Percentiles rank a stretch among this genome's conserved stretches.
phyloP scores from a whole-genome alignment of 2,329 filamentous ascomycete species.

The Podosphaera aphanis region DNA sequence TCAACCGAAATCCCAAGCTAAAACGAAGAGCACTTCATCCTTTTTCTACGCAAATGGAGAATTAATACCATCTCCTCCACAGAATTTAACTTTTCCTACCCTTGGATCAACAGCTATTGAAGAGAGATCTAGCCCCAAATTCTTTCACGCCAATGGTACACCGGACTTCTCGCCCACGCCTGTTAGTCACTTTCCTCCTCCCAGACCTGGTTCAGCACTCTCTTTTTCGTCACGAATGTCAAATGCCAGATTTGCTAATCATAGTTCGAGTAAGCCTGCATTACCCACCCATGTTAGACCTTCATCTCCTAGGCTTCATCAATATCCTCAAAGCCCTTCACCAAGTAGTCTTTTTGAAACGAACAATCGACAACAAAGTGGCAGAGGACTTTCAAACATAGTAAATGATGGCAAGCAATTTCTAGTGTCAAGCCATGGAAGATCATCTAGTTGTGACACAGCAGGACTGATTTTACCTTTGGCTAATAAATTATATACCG shows the following conservation, averaged over 20 bases:
- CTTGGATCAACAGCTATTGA: constrained; percentile 12
- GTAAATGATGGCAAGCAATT: neutral
- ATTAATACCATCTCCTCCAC: constrained; percentile 16
- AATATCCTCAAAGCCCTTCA: constrained; percentile 10
- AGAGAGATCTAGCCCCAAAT: constrained; percentile 27
- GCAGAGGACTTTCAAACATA: neutral
- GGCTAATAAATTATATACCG: constrained; percentile 8
- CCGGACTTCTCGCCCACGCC: constrained; percentile 23
- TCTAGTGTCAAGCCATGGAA: constrained; percentile 7
- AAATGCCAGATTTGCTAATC: constrained; percentile 18
- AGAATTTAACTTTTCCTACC: constrained; percentile 9
- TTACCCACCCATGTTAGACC: constrained; percentile 20
- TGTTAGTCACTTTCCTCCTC: constrained; percentile 17
- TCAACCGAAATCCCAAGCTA: constrained; percentile 8
- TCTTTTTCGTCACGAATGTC: constrained; percentile 23
- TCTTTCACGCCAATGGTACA: constrained; percentile 51
- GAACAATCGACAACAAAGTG: neutral
- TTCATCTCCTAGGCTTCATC: constrained; percentile 26
- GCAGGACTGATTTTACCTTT: constrained; percentile 6
- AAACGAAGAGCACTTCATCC: constrained; percentile 15
- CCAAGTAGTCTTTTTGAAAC: neutral
- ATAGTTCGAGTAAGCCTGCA: constrained; percentile 7
- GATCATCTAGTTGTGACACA: constrained; percentile 12
- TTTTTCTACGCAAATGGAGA: constrained; percentile 28
- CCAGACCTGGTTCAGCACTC: constrained; percentile 23